Percentiles rank a stretch among this genome's conserved stretches.
These are phyloP conservation scores for Kluyveromyces aestuarii DNA, from an alignment of 805 yeast genomes.

Conservation along the genomic window DNA sequence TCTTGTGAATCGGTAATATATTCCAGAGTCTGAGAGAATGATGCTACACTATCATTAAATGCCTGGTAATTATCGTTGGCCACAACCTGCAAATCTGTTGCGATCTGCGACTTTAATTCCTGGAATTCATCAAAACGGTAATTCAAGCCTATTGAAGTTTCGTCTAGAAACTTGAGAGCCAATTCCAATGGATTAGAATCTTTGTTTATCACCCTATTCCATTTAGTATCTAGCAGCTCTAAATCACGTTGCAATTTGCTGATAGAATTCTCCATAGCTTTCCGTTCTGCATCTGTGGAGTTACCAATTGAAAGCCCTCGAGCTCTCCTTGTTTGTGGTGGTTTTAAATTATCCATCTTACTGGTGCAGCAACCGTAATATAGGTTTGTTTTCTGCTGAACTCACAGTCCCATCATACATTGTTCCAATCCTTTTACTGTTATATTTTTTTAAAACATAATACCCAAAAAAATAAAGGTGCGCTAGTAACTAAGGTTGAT, in stretches of 20 bases:
- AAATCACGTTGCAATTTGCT: conserved; percentile 24
- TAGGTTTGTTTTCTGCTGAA: background rate
- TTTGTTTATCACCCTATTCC: conserved; percentile 41
- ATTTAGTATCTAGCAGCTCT: conserved; percentile 31
- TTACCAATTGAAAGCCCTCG: conserved; percentile 26
- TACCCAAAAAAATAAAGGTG: background rate
- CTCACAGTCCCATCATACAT: background rate
- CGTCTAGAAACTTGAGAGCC: conserved; percentile 76
- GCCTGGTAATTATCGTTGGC: conserved; percentile 78
- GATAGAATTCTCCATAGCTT: conserved; percentile 22
- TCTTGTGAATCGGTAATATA: conserved; percentile 59
- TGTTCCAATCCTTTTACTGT: background rate
- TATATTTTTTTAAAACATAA: background rate
- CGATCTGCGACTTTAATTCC: conserved; percentile 47
- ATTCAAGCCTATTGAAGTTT: conserved; percentile 86
- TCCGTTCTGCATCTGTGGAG: conserved; percentile 20
- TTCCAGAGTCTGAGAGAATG: conserved; percentile 63
- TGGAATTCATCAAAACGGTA: conserved; percentile 60
- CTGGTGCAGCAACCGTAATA: background rate
- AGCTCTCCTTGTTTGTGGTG: conserved; percentile 12
- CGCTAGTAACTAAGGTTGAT: background rate
- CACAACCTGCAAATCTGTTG: conserved; percentile 49
- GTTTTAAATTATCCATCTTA: conserved; percentile 16
- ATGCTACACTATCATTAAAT: conserved; percentile 77
- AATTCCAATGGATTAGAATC: conserved; percentile 76